phyloP scores from a whole-genome alignment of 495 filamentous ascomycete species.

The Penicillium goetzii region DNA sequence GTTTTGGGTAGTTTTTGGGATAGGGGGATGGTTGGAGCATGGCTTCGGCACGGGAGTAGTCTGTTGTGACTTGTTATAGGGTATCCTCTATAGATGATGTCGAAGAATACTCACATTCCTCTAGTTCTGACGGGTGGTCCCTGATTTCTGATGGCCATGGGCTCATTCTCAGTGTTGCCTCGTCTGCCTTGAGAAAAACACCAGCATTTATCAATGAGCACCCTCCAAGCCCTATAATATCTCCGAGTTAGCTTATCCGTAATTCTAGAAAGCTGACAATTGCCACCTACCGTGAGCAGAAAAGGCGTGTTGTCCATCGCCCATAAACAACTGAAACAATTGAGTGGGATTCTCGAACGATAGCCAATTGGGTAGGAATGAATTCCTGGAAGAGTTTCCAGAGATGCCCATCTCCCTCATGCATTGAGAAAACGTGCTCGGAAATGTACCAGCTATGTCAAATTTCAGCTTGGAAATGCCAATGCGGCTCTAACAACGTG shows the following conservation, averaged over 20 bases:
- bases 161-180: slow-evolving; percentile 54
- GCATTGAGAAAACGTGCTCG: slow-evolving; percentile 48
- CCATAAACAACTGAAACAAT: slow-evolving; percentile 65
- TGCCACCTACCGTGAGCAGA: slow-evolving; percentile 60
- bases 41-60: slow-evolving; percentile 57
- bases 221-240: slow-evolving; percentile 58
- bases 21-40: slow-evolving; percentile 65
- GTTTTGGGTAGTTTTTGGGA: slow-evolving; percentile 57
- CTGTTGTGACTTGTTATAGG: slow-evolving; percentile 30
- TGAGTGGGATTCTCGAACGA: slow-evolving; percentile 56
- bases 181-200: slow-evolving; percentile 62
- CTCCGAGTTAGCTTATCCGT: background rate
- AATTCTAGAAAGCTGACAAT: background rate
- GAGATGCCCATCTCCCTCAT: slow-evolving; percentile 56
- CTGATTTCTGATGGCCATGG: slow-evolving; percentile 65
- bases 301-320: slow-evolving; percentile 67
- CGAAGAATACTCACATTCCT: slow-evolving; percentile 51
- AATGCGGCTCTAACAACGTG: background rate
- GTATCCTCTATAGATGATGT: background rate
- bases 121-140: slow-evolving; percentile 41
- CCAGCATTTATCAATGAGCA: slow-evolving; percentile 66
- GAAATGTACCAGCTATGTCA: slow-evolving; percentile 60
- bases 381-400: slow-evolving; percentile 41
- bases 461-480: slow-evolving; percentile 2
- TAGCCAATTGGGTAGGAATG: slow-evolving; percentile 15